Evolutionary conservation across 2,329 filamentous ascomycete genomes (phyloP).

Genomic region (Fusarium buharicum): DNA sequence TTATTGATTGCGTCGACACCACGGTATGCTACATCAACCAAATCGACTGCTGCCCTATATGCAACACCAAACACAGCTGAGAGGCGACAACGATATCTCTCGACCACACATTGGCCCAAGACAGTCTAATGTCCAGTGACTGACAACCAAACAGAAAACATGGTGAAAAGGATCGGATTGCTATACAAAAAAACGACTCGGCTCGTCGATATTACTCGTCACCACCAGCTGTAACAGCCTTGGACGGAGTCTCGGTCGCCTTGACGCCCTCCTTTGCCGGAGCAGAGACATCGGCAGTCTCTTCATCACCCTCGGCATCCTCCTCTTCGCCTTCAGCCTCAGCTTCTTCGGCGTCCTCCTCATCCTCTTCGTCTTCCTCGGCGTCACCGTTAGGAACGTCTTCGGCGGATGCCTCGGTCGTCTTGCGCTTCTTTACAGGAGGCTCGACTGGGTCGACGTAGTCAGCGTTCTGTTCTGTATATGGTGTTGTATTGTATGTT

Average conservation of each 20-base stretch:
- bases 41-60: slow-evolving; percentile 2
- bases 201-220: slow-evolving; percentile 38
- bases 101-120: neutral
- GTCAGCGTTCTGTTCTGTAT: slow-evolving; percentile 6
- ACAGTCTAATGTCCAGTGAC: neutral
- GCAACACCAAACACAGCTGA: neutral
- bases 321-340: slow-evolving; percentile 44
- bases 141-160: neutral
- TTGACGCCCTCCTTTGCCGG: slow-evolving; percentile 40
- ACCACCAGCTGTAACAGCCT: slow-evolving; percentile 46
- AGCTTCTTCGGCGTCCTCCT: slow-evolving; percentile 47
- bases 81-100: neutral
- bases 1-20: neutral
- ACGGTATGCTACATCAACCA: neutral
- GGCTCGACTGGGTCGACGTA: slow-evolving; percentile 17
- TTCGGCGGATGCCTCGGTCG: slow-evolving; percentile 48
- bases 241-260: slow-evolving; percentile 41
- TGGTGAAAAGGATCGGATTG: slow-evolving; percentile 15
- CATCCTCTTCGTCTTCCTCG: slow-evolving; percentile 51
- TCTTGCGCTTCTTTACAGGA: slow-evolving; percentile 65
- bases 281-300: slow-evolving; percentile 38
- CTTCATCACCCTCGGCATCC: slow-evolving; percentile 45
- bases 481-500: neutral
- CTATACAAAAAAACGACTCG: slow-evolving; percentile 19
- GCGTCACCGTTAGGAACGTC: slow-evolving; percentile 50